Evolutionary conservation across 2,329 filamentous ascomycete species (phyloP).

Genomic region (Curvularia spicifera): DNA sequence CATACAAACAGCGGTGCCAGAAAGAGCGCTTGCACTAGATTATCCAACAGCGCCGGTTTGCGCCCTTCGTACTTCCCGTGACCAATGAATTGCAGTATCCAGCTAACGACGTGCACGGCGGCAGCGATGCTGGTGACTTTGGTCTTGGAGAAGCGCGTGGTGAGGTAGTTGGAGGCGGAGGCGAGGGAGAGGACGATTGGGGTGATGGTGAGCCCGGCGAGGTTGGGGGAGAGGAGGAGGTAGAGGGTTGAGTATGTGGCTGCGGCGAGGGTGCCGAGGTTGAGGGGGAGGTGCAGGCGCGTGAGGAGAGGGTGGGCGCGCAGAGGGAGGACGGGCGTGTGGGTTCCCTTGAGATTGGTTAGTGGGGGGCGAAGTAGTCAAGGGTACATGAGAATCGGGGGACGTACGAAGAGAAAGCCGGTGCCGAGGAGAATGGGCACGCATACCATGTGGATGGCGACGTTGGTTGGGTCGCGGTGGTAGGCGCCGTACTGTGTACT

Average conservation of each 20-base stretch:
- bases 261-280: constrained; percentile 58
- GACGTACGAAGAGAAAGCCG: constrained; percentile 71
- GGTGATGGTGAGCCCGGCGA: constrained; percentile 78
- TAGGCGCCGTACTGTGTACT: constrained; percentile 76
- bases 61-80: constrained; percentile 88
- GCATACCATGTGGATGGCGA: constrained; percentile 78
- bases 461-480: constrained; percentile 77
- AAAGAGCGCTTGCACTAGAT: constrained; percentile 87
- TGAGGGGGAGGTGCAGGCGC: constrained; percentile 48
- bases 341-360: constrained; percentile 57
- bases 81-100: constrained; percentile 89
- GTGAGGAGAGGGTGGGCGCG: constrained; percentile 37
- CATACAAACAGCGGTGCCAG: constrained; percentile 95
- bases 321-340: constrained; percentile 57
- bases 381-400: background rate
- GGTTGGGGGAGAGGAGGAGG: constrained; percentile 82
- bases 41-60: constrained; percentile 87
- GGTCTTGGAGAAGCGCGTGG: constrained; percentile 62
- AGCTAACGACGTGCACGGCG: constrained; percentile 72
- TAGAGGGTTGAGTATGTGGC: constrained; percentile 78
- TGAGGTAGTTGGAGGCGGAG: constrained; percentile 74
- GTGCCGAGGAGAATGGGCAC: constrained; percentile 77
- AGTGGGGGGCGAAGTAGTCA: background rate
- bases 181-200: constrained; percentile 76
- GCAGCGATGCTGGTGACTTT: constrained; percentile 68